Percentiles rank a stretch among this genome's conserved stretches.
Conservation (phyloP, 2,329 filamentous ascomycete genomes). For the Ascomycota sp. region DNA sequence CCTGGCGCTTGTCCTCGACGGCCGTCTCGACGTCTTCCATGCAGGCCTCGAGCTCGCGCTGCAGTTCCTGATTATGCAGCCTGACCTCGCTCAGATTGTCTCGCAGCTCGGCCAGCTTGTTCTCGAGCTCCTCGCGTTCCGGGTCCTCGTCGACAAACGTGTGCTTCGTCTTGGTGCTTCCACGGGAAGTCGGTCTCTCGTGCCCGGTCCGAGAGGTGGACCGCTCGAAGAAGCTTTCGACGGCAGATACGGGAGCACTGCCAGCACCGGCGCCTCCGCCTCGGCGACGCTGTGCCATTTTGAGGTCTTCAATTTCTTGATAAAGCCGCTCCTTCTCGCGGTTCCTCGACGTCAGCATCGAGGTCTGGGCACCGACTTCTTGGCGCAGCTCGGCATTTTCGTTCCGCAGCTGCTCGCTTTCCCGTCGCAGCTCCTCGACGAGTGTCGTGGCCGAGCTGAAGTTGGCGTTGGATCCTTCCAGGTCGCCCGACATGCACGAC, state of each 20-base stretch:
- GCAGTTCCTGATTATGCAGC: conserved; percentile 74
- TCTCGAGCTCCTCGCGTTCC: conserved; percentile 73
- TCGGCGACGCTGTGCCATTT: conserved; percentile 61
- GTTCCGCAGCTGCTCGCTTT: conserved; percentile 59
- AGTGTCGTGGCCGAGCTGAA: conserved; percentile 43
- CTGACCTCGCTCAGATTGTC: conserved; percentile 76
- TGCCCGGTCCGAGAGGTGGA: conserved; percentile 66
- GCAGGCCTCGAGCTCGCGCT: conserved; percentile 61
- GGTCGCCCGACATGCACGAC: conserved; percentile 27
- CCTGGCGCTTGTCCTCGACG: conserved; percentile 39
- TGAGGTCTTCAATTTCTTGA: conserved; percentile 92
- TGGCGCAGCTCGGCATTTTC: conserved; percentile 84
- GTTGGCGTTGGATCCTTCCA: conserved; percentile 28
- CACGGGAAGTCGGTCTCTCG: conserved; percentile 52
- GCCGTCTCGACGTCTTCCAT: conserved; percentile 61
- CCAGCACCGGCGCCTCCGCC: conserved; percentile 24
- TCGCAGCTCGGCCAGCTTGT: conserved; percentile 60
- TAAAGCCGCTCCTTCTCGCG: conserved; percentile 88
- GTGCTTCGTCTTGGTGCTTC: conserved; percentile 46
- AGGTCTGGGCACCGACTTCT: conserved; percentile 87
- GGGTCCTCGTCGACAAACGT: conserved; percentile 45
- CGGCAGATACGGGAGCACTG: conserved; percentile 25
- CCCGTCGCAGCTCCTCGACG: conserved; percentile 52
- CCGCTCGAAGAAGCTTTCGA: conserved; percentile 86
- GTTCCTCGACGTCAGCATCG: conserved; percentile 90